Percentiles rank a stretch among this genome's conserved stretches.
phyloP scores from a whole-genome alignment of 1,284 basidiomycete genomes.

The Irpex sp. region DNA sequence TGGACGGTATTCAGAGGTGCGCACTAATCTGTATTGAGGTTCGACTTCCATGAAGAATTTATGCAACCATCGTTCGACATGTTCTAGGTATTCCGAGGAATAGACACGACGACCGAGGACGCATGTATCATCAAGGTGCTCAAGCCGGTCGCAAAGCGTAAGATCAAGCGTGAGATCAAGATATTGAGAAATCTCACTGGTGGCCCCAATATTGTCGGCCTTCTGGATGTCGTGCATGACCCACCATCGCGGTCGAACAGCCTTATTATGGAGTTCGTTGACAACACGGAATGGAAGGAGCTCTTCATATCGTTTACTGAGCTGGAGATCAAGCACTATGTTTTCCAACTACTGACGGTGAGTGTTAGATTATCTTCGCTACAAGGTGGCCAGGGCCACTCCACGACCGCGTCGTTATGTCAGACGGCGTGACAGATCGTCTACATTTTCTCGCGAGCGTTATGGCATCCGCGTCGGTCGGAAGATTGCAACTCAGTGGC shows the following conservation, averaged over 20 bases:
- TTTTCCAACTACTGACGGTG: slow-evolving; percentile 75
- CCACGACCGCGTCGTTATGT: background rate
- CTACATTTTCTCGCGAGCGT: background rate
- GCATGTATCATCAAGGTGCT: slow-evolving; percentile 88
- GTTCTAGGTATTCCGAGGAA: slow-evolving; percentile 76
- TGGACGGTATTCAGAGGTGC: slow-evolving; percentile 93
- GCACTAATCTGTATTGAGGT: slow-evolving; percentile 7
- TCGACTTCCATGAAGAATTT: background rate
- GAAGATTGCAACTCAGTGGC: no score
- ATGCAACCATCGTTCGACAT: background rate
- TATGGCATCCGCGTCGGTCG: no score
- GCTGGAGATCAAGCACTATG: slow-evolving; percentile 83
- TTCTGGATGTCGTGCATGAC: slow-evolving; percentile 85
- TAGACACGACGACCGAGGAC: slow-evolving; percentile 77
- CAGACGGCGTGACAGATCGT: background rate
- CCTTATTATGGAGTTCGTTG: slow-evolving; percentile 82
- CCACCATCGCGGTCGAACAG: slow-evolving; percentile 73
- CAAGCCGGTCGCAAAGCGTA: slow-evolving; percentile 90
- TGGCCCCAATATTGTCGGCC: slow-evolving; percentile 80
- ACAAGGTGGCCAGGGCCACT: background rate
- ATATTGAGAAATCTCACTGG: slow-evolving; percentile 85
- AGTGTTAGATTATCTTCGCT: slow-evolving; percentile 3
- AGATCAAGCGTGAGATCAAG: slow-evolving; percentile 93
- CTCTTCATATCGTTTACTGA: slow-evolving; percentile 75
- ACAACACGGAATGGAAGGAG: slow-evolving; percentile 83